Evolutionary conservation across 305 asterid genomes (phyloP), one percentile per base, ranked within the genome.

Genomic region (Stenogyne calaminthoides): DNA sequence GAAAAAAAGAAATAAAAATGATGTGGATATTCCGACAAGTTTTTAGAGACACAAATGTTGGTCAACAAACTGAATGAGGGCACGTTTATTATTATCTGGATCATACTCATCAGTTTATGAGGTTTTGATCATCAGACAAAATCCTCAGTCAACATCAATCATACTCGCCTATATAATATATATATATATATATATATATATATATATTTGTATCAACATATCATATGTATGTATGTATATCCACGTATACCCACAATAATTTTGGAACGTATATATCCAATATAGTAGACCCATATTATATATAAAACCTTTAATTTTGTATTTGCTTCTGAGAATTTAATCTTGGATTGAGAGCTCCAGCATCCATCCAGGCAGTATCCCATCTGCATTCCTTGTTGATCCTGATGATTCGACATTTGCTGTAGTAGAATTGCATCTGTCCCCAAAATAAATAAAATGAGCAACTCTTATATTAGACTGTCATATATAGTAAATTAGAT

Each of bases 361-460:
- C 80, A 75, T 79, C 80, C 83, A 79, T 59, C 75, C 72, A 19
- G 75, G 80, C 59, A 75, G 64, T 32, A 32, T 32, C 36, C 36
- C 36, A 39, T 9, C 46, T 40, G 46, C 46, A 32, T 5, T 32
- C 36, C 7, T 32, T 46, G 52, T 20, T 59, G 52, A 52, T 20
- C 62, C 37, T 20, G 62, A 10, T 0, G 15, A 64, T 11, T 9
- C 71, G 49, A 70, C 49, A 58, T 39, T 70, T 63, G 16, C 49
- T 46, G 46, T 69, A 34, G 9, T 5, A 27, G 60, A 37, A 29
- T 11, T 56, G 71, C 62, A 39, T 27, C 72, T 70, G 72, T 39
- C 54, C 10, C 3, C 19, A 52, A 0, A 61, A 0, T 15, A 32
- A n/a, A 34, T 27, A 32, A 32, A 29, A 32, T 4, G 36, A 32